phyloP scores from a whole-genome alignment of 176 grass and related monocot genomes.

The Musa beccarii region DNA sequence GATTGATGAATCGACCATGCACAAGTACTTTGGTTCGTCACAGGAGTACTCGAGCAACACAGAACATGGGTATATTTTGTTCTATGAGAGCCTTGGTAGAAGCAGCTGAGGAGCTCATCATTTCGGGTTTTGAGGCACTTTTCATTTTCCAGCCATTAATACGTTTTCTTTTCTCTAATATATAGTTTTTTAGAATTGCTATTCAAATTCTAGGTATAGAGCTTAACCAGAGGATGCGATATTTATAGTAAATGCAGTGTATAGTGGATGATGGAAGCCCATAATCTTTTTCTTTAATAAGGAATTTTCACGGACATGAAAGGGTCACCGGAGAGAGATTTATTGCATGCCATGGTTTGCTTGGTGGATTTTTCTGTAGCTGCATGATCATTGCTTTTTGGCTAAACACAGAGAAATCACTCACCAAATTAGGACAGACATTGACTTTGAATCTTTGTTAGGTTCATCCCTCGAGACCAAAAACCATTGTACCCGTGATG shows the following conservation, averaged over 20 bases:
- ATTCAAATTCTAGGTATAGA: background rate
- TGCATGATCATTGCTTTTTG: too few species aligned
- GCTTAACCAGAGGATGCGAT: background rate
- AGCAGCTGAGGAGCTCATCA: constrained; percentile 24
- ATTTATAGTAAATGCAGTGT: background rate
- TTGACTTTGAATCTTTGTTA: too few species aligned
- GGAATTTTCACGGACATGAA: background rate
- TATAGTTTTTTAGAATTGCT: background rate
- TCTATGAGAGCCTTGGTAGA: constrained; percentile 67
- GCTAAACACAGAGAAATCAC: too few species aligned
- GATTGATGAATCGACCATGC: constrained; percentile 74
- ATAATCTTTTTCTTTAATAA: background rate
- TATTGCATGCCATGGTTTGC: background rate
- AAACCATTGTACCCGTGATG: too few species aligned
- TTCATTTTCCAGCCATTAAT: background rate
- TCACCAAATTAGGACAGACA: too few species aligned
- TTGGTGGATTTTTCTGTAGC: too few species aligned
- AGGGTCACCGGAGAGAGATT: background rate
- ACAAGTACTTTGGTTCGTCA: constrained; percentile 79
- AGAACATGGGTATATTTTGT: constrained; percentile 89
- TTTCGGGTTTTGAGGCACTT: background rate
- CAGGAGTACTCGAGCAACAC: constrained; percentile 91
- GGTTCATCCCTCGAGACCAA: too few species aligned
- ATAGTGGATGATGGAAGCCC: constrained; percentile 4
- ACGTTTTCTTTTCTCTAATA: background rate